phyloP scores from a whole-genome alignment of 2,329 filamentous ascomycete genomes.

The Cyclaneusma minus region DNA sequence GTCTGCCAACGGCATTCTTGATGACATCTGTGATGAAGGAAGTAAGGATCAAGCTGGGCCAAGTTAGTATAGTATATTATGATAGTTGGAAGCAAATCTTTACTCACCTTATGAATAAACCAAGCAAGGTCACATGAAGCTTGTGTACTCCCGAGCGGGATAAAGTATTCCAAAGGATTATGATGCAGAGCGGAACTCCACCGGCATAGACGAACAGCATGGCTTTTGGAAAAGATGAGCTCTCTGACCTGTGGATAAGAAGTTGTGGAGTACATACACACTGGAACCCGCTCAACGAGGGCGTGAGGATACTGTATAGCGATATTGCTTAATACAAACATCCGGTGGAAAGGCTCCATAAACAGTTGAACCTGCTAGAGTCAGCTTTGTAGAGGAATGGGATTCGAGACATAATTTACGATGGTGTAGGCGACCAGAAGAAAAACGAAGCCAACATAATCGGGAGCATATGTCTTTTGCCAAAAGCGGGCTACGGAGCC shows the following conservation, averaged over 20 bases:
- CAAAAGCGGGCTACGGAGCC: conserved; percentile 18
- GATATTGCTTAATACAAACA: conserved; percentile 81
- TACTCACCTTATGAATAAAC: conserved; percentile 59
- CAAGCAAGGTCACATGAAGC: conserved; percentile 71
- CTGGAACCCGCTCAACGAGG: conserved; percentile 65
- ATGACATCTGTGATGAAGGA: conserved; percentile 77
- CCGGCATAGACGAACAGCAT: conserved; percentile 72
- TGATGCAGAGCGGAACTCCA: conserved; percentile 49
- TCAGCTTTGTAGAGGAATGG: conserved; percentile 9
- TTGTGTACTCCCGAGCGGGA: conserved; percentile 56
- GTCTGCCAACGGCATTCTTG: conserved; percentile 61
- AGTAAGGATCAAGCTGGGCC: conserved; percentile 45
- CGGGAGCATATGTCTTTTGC: conserved; percentile 70
- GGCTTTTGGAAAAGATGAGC: conserved; percentile 20
- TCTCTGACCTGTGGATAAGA: background rate
- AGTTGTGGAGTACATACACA: conserved; percentile 34
- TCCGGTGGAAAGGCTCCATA: conserved; percentile 78
- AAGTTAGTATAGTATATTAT: conserved; percentile 37
- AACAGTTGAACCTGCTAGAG: conserved; percentile 43
- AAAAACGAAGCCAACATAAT: conserved; percentile 66
- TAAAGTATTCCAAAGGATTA: conserved; percentile 50
- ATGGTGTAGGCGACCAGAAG: conserved; percentile 54
- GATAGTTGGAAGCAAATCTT: conserved; percentile 1
- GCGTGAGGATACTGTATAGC: conserved; percentile 79
- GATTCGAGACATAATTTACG: conserved; percentile 28